Base-by-base conservation (phyloP, 306 rosid genomes). In the Datisca glomerata region DNA sequence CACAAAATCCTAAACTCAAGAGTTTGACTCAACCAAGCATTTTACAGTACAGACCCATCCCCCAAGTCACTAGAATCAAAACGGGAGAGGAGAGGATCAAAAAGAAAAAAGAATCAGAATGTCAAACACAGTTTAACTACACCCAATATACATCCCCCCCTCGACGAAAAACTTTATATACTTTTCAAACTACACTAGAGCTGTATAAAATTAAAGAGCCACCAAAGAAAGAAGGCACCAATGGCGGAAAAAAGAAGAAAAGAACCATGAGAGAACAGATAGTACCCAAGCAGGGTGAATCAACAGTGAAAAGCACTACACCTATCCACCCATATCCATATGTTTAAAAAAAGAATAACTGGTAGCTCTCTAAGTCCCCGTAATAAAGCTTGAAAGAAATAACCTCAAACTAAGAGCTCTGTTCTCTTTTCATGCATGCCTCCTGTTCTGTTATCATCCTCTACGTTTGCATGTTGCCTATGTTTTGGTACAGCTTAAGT, bases 381-480 rank as follows among this genome's bases (percentile, higher is more conserved):
- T n/a, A n/a, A n/a, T n/a, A n/a, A n/a, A n/a, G n/a, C n/a, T n/a
- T n/a, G n/a, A n/a, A n/a, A n/a, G n/a, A n/a, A n/a, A n/a, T n/a
- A n/a, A n/a, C 2, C 36, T 14, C 6, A 11, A 31, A 31, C n/a
- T 31, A 31, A 31, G 58, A 47, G 70, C 66, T 31, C 43, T 22
- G 11, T 44, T 23, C 38, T 52, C 36, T 41, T 56, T 40, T 58
- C 60, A 27, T 53, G 29, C 49, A 37, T 27, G 45, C 51, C 42
- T 34, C 66, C 40, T 25, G 13, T 40, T 42, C 7, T 25, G 13
- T 40, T 42, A 5, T 56, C 61, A 40, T 45, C 47, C 43, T 38
- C 20, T 25, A 36, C 55, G 24, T 61, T 59, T 59, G 34, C 53
- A 10, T 22, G 41, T 24, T 12, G 37, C 51, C 42, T 0, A 24